A percentile compares a stretch with the other conserved stretches of the same genome.
phyloP scores from a whole-genome alignment of 1,139 yeast species.

The Sugiyamaella sp. region DNA sequence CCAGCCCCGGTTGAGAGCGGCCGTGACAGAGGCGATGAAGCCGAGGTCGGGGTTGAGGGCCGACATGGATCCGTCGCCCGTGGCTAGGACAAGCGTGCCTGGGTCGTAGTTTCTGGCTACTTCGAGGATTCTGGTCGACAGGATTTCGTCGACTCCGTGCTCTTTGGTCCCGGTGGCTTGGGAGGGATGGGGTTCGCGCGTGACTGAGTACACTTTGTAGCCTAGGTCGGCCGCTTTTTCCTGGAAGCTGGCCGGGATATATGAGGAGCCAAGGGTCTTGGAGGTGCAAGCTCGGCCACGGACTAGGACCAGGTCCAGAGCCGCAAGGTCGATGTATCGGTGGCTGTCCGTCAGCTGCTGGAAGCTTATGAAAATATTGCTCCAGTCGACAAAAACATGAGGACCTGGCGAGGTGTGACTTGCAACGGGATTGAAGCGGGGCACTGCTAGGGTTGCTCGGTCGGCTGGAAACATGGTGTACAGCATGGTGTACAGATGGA shows the following conservation, averaged over 20 bases:
- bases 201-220: constrained; percentile 9
- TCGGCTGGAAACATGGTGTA: constrained; percentile 28
- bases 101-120: not conserved
- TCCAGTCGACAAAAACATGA: constrained; percentile 31
- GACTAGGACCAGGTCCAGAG: constrained; percentile 27
- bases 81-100: constrained; percentile 31
- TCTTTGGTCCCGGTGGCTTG: constrained; percentile 21
- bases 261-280: constrained; percentile 12
- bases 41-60: constrained; percentile 24
- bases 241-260: not conserved
- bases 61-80: constrained; percentile 36
- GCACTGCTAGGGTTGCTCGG: constrained; percentile 30
- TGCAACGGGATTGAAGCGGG: constrained; percentile 13
- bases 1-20: constrained; percentile 31
- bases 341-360: constrained; percentile 5
- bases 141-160: constrained; percentile 33
- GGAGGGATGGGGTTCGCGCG: not conserved
- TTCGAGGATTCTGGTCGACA: constrained; percentile 25
- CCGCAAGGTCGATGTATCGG: constrained; percentile 1
- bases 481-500: constrained; percentile 5
- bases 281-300: constrained; percentile 28
- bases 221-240: not conserved
- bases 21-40: constrained; percentile 26
- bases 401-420: constrained; percentile 9
- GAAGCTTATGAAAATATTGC: constrained; percentile 32